phyloP scores from a whole-genome alignment of 768 basidiomycete genomes.

The Tricholoma bakamatsutake region DNA sequence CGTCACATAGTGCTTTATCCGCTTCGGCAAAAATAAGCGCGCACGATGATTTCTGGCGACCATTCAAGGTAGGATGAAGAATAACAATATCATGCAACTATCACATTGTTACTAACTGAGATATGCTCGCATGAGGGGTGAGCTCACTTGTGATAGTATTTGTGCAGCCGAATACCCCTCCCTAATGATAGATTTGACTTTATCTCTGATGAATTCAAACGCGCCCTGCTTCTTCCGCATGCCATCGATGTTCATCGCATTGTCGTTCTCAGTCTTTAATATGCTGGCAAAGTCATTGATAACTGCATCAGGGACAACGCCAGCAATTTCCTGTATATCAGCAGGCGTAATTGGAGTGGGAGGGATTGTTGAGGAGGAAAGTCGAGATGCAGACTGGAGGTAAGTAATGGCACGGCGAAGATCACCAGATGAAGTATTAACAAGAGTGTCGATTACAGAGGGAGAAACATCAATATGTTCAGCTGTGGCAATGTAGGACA shows the following conservation, averaged over 20 bases:
- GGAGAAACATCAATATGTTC: constrained; percentile 60
- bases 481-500: constrained; percentile 71
- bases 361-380: constrained; percentile 69
- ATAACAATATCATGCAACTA: constrained; percentile 91
- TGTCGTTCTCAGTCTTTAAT: constrained; percentile 64
- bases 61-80: constrained; percentile 73
- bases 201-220: constrained; percentile 59
- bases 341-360: constrained; percentile 66
- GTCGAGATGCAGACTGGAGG: constrained; percentile 89
- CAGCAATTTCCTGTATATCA: constrained; percentile 96
- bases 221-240: constrained; percentile 26
- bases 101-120: constrained; percentile 1
- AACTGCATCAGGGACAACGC: constrained; percentile 77
- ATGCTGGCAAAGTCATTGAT: constrained; percentile 63
- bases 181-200: constrained; percentile 72
- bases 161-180: constrained; percentile 94
- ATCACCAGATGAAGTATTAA: constrained; percentile 83
- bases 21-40: constrained; percentile 88
- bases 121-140: constrained; percentile 10
- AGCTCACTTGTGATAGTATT: constrained; percentile 72
- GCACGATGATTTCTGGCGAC: constrained; percentile 74
- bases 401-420: constrained; percentile 96
- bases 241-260: constrained; percentile 50
- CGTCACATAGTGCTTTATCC: constrained; percentile 93
- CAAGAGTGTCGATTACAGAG: constrained; percentile 65